phyloP scores from a whole-genome alignment of 306 rosid genomes.

The Cicer chorassanicum region DNA sequence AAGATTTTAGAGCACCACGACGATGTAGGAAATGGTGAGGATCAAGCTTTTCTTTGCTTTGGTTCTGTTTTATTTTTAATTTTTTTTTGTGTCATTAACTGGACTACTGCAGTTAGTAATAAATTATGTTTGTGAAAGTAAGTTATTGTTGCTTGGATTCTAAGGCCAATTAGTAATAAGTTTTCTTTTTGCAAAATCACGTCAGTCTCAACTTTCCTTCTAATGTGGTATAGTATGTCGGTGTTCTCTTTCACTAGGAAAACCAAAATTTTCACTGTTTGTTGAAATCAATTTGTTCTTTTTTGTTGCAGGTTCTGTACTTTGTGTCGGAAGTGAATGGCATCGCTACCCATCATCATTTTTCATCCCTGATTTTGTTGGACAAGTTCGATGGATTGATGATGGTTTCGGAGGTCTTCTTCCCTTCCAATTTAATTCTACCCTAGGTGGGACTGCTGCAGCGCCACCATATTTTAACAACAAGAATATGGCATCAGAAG shows the following conservation, averaged over 20 bases:
- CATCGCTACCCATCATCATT: slow-evolving; percentile 95
- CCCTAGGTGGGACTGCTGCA: slow-evolving; percentile 92
- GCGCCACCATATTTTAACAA: slow-evolving; percentile 84
- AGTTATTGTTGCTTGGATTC: background rate
- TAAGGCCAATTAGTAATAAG: too few relatives aligned
- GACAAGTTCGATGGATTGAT: slow-evolving; percentile 88
- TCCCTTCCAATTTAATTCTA: slow-evolving; percentile 86
- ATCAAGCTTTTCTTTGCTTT: slow-evolving; percentile 26
- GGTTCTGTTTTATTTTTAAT: background rate
- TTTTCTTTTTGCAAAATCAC: slow-evolving; percentile 1
- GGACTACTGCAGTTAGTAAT: background rate
- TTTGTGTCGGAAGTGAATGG: slow-evolving; percentile 98
- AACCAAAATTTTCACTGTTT: background rate
- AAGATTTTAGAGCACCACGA: slow-evolving; percentile 89
- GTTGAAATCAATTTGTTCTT: background rate
- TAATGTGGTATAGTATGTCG: background rate
- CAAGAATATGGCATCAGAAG: slow-evolving; percentile 78
- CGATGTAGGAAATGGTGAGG: slow-evolving; percentile 67
- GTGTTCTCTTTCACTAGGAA: background rate
- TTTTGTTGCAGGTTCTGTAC: slow-evolving; percentile 68
- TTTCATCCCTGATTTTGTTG: slow-evolving; percentile 77
- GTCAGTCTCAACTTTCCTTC: background rate
- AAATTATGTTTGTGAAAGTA: background rate
- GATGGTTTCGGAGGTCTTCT: slow-evolving; percentile 97
- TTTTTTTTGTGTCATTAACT: slow-evolving; percentile 22